phyloP scores from a whole-genome alignment of 2,329 filamentous ascomycete genomes.

The Cladophialophora yegresii region DNA sequence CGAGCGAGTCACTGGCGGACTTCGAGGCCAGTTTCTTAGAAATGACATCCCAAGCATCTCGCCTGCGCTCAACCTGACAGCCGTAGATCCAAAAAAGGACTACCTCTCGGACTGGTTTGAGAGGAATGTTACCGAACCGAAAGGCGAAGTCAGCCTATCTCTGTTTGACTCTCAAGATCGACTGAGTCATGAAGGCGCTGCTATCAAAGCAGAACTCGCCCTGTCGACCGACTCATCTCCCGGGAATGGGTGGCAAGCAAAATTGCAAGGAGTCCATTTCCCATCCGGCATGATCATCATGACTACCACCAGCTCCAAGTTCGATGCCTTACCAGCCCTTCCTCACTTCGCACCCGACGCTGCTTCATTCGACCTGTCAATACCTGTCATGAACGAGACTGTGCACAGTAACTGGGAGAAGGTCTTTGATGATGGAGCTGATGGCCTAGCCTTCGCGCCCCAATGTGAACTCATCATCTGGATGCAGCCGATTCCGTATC shows the following conservation, averaged over 20 bases:
- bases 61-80: slow-evolving; percentile 64
- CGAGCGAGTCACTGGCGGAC: slow-evolving; percentile 73
- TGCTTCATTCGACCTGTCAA: slow-evolving; percentile 59
- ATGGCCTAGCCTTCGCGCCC: slow-evolving; percentile 55
- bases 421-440: slow-evolving; percentile 58
- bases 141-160: slow-evolving; percentile 69
- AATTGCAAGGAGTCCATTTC: slow-evolving; percentile 83
- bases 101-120: slow-evolving; percentile 70
- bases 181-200: slow-evolving; percentile 38
- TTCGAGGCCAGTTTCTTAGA: slow-evolving; percentile 75
- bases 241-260: slow-evolving; percentile 76
- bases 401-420: slow-evolving; percentile 59
- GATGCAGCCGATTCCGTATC: slow-evolving; percentile 62
- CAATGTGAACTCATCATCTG: slow-evolving; percentile 90
- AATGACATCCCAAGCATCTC: slow-evolving; percentile 51
- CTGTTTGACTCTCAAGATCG: slow-evolving; percentile 59
- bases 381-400: slow-evolving; percentile 69
- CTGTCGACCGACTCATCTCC: slow-evolving; percentile 70
- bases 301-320: slow-evolving; percentile 90
- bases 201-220: slow-evolving; percentile 67
- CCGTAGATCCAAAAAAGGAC: slow-evolving; percentile 64
- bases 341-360: slow-evolving; percentile 74
- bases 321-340: slow-evolving; percentile 84
- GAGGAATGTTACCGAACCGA: slow-evolving; percentile 74
- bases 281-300: slow-evolving; percentile 76